phyloP scores from a whole-genome alignment of 345 rosid species.

The Iberis pinnata region DNA sequence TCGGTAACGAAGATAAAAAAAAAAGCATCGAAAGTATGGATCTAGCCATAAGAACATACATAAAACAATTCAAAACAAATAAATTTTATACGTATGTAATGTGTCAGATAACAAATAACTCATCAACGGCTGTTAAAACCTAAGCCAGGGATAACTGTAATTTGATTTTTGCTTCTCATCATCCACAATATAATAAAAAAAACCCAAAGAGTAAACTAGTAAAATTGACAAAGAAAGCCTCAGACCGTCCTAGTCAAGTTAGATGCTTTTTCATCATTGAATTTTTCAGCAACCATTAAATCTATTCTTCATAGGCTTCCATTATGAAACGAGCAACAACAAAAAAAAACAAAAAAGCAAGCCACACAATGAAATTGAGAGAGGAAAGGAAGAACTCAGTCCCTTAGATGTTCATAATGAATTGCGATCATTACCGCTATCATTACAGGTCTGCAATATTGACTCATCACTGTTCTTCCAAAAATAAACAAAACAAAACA shows the following conservation, averaged over 20 bases:
- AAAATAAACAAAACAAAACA: background rate
- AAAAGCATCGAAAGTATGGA: too few species aligned
- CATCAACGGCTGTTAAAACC: conserved; percentile 24
- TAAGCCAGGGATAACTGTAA: conserved; percentile 37
- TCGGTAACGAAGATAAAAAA: too few species aligned
- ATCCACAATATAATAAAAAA: background rate
- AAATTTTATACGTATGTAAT: too few species aligned
- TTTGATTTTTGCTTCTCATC: conserved; percentile 30
- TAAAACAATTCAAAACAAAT: too few species aligned
- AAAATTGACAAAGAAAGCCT: conserved; percentile 6
- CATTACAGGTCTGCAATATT: conserved; percentile 84
- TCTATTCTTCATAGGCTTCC: conserved; percentile 30
- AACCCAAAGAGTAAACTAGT: too few species aligned
- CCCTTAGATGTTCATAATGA: conserved; percentile 86
- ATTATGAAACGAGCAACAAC: background rate
- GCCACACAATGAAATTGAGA: rapidly evolving
- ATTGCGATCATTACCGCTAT: conserved; percentile 79
- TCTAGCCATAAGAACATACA: too few species aligned
- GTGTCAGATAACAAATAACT: conserved; percentile 29
- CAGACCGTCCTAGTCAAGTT: conserved; percentile 37
- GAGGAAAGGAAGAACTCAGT: conserved; percentile 44
- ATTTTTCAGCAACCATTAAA: conserved; percentile 22
- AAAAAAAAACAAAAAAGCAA: too few species aligned
- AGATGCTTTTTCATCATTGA: conserved; percentile 28
- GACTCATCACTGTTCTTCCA: conserved; percentile 56